Percentiles rank a stretch among this genome's conserved stretches.
phyloP scores from a whole-genome alignment of 2,329 filamentous ascomycete genomes.

The Davidsoniella australis region DNA sequence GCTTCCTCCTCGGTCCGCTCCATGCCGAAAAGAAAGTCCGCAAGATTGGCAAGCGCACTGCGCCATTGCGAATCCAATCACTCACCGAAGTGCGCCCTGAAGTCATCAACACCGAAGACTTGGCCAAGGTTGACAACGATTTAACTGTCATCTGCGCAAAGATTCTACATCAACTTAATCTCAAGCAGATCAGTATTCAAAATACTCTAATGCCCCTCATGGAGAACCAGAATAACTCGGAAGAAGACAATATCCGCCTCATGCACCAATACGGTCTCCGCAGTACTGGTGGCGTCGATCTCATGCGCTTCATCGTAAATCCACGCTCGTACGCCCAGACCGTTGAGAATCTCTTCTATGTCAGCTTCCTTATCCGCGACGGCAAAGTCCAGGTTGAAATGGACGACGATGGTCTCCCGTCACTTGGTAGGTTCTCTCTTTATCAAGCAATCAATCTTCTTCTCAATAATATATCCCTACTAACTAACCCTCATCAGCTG shows the following conservation, averaged over 20 bases:
- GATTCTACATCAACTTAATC: conserved; percentile 46
- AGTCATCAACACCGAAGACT: conserved; percentile 56
- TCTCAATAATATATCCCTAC: background rate
- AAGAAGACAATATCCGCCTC: conserved; percentile 30
- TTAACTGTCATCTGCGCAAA: conserved; percentile 62
- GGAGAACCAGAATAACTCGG: conserved; percentile 27
- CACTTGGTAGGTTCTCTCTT: conserved; percentile 46
- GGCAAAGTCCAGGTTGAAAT: conserved; percentile 57
- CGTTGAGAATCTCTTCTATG: conserved; percentile 91
- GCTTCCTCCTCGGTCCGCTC: conserved; percentile 75
- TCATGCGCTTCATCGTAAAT: conserved; percentile 82
- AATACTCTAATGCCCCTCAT: conserved; percentile 26
- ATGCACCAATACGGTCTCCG: conserved; percentile 51
- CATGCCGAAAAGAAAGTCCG: conserved; percentile 75
- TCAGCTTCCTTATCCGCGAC: conserved; percentile 85
- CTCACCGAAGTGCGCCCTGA: conserved; percentile 59
- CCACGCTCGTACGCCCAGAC: conserved; percentile 84
- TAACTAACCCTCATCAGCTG: conserved; percentile 16
- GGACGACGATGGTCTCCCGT: conserved; percentile 60
- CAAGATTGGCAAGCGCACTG: conserved; percentile 51
- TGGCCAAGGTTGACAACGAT: conserved; percentile 63
- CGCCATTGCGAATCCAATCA: conserved; percentile 50
- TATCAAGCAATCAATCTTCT: background rate
- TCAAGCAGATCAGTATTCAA: conserved; percentile 30
- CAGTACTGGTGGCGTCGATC: conserved; percentile 51